Evolutionary conservation across 2,329 filamentous ascomycete species (phyloP), one percentile per base, ranked within the genome.

Genomic region (Sporothrix euskadiensis): DNA sequence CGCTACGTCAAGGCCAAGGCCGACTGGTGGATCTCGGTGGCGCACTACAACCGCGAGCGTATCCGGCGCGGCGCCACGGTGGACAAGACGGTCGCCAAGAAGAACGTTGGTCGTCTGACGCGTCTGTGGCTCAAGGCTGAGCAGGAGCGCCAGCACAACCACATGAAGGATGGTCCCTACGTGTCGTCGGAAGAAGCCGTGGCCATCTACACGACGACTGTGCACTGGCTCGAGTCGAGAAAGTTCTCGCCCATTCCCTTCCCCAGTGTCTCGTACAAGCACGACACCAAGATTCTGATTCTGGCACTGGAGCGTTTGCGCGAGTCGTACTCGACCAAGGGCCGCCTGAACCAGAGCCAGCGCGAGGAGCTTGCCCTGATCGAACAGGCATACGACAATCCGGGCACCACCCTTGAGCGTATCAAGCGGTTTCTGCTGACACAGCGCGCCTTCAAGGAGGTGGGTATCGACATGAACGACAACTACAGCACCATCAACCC

Each of bases 391-490:
- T 99, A 99, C 78, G 96, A 99, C 80, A 98, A 94, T 75, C 96
- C 97, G 1, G 96, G 96, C 74, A 99, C 96, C 1, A 98, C 96
- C 0, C 82, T 99, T 73, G 95, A 97, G 76, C 89, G 96, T 74
- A 99, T 99, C 84, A 99, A 99, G 86, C 92, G 96, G 68, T 98
- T 98, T 86, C 85, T 99, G 75, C 89, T 99, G 61, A 99, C 97
- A 0, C 96, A 99, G 81, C 90, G 96, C 81, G 96, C 97, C 1
- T 99, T 99, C 88, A 99, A 99, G 84, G 96, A 99, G 83, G 96
- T 99, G 61, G 96, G 95, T 72, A 99, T 99, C 77, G 96, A 99
- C 80, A 99, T 99, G 96, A 99, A 99, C 81, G 96, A 99, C 84
- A 99, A 99, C 80, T 99, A 99, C 84, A 98, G 91, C 85, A 95